Base-by-base conservation (phyloP, 106 monocot genomes). In the Posidonia australis region DNA sequence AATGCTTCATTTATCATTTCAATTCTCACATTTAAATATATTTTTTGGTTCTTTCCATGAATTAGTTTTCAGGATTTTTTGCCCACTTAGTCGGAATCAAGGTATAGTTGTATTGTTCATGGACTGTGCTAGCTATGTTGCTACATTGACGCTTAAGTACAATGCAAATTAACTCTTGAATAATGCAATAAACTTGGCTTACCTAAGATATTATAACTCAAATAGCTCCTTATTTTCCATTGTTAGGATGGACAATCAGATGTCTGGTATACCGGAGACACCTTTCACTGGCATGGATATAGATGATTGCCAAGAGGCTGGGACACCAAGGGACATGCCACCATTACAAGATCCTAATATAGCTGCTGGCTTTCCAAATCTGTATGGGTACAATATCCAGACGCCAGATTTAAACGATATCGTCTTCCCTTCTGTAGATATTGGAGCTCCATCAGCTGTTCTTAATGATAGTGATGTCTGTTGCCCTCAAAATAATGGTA, bases 321-420 rank as follows among this genome's bases (percentile, higher is more conserved):
- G 62, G 70, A 69, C 49, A 70, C 46, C 72, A 53, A 81, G 72
- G 7, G 69, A 79, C 46, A 59, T 83, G 56, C 73, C 71, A 24
- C 59, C 16, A 17, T 16, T 24, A 22, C 70, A 63, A 42, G 57
- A 80, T 73, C 18, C 69, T 6, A 58, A 65, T 65, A 67, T 24
- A 53, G 66, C 44, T 60, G 65, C 62, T 59, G 67, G 56, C 14
- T 51, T 79, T 70, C 72, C 75, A 64, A 68, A 68, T 44, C 68
- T 65, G 56, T 73, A 74, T 47, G 71, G 70, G 5, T 82, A 80
- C 72, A 82, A 80, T 54, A 75, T 77, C 46, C 79, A 79, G 48
- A 87, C 87, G 20, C 88, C 89, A 58, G 81, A 89, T 64, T 77
- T 86, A 10, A 89, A 89, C 74, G 83, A 83, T 76, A 65, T 76